Conservation (phyloP, 441 rosid species). For the Syzygium malaccense region DNA sequence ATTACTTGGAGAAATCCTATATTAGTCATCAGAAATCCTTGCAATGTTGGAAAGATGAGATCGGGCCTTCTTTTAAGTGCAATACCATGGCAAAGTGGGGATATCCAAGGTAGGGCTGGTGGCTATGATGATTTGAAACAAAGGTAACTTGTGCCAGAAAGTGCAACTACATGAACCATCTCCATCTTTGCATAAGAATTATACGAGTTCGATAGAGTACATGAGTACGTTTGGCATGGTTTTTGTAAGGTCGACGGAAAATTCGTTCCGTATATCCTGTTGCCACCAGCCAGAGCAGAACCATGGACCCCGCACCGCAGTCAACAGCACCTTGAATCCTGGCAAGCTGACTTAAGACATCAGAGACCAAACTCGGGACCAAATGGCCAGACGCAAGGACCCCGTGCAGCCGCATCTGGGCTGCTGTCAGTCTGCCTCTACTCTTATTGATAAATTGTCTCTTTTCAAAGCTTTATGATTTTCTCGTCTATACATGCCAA, state of each 20-base stretch:
- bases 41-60: neutral
- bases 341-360: neutral
- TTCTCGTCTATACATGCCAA: neutral
- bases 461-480: neutral
- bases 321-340: neutral
- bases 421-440: neutral
- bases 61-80: neutral
- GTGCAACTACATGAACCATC: too few species aligned
- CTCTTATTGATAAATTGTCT: neutral
- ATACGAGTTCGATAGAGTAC: neutral
- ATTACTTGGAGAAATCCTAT: neutral
- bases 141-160: neutral
- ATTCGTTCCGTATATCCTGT: neutral
- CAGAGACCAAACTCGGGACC: neutral
- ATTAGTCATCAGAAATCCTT: neutral
- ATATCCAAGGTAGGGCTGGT: neutral
- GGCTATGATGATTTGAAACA: neutral
- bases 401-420: neutral
- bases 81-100: neutral
- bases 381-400: neutral
- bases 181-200: neutral
- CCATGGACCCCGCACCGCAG: neutral
- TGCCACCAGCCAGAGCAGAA: neutral
- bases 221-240: neutral
- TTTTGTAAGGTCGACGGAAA: neutral